Evolutionary conservation across 305 asterid species (phyloP), one percentile per base, ranked within the genome.

Genomic region (Withania somnifera): DNA sequence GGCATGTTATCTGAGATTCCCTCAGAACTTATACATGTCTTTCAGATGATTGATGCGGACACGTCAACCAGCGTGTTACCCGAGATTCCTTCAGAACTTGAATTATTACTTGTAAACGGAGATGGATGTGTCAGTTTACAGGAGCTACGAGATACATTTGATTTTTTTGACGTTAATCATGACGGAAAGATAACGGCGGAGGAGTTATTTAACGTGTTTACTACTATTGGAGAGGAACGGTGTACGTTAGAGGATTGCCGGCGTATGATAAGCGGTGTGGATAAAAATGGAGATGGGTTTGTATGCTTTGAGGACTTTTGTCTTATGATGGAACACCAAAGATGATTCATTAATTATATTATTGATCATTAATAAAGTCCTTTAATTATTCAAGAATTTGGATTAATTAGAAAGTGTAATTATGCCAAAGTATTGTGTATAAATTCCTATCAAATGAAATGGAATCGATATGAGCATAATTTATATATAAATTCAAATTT

Each of bases 211-310:
- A 84, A 71, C 80, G 97, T 87, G 11, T 92, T 95, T 77, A 80
- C 28, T 14, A 85, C 88, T 7, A 89, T 95, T 22, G 98, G 98
- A 0, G 94, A 86, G 40, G 86, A 87, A 20, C 81, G 47, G 88
- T 93, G 98, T 86, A 85, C 98, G 90, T 86, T 95, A 82, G 97
- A 92, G 84, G 98, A 95, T 77, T 95, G 98, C 89, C 86, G 89
- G 89, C 89, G 92, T 77, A 95, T 95, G 98, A 95, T 95, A 63
- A 79, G 84, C 17, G 92, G 93, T 1, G 98, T 92, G 3, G 95
- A 93, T 77, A 86, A 86, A 15, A 93, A 91, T 19, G 92, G 95
- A n/a, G 98, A 91, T 77, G 98, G 98, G 19, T 91, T 93, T 83
- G 98, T 95, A 24, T 92, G 98, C 89, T 92, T 91, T 81, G 97